Percentiles rank a stretch among this genome's conserved stretches.
phyloP scores from a whole-genome alignment of 208 protist genomes.

The Acanthamoeba sp. region DNA sequence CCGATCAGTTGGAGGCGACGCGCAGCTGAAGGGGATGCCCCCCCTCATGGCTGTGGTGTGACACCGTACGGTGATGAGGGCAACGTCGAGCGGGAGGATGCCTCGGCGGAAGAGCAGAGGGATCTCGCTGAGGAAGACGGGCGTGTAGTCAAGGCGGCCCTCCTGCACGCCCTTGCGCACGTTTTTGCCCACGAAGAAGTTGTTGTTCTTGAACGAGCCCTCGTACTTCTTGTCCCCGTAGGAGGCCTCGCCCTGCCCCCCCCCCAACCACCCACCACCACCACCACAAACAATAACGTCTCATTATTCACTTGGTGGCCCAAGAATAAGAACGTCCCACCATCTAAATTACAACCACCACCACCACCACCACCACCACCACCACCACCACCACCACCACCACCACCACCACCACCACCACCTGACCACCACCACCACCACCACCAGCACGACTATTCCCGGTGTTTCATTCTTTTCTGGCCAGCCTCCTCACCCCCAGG shows the following conservation, averaged over 20 bases:
- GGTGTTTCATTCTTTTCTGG: no score
- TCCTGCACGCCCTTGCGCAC: constrained; percentile 69
- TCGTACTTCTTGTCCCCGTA: constrained; percentile 73
- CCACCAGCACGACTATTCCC: no score
- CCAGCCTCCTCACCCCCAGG: no score
- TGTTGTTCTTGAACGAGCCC: constrained; percentile 72
- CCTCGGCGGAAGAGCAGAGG: constrained; percentile 32
- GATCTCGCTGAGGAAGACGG: constrained; percentile 77
- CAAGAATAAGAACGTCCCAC: no score
- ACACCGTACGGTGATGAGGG: constrained; percentile 25
- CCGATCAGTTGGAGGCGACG: no score
- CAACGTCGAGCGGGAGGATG: constrained; percentile 31
- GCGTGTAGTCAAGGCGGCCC: constrained; percentile 42
- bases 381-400: no score
- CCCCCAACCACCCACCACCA: neutral
- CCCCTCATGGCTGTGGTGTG: no score
- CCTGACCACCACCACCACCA: no score
- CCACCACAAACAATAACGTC: neutral
- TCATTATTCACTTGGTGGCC: neutral
- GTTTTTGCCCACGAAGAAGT: constrained; percentile 80
- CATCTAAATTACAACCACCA: no score
- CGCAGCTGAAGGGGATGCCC: neutral
- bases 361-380: no score
- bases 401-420: no score
- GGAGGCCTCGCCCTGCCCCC: constrained; percentile 41